phyloP scores from a whole-genome alignment of 192 early-diverging fungal genomes.

The Coemansia sp. region DNA sequence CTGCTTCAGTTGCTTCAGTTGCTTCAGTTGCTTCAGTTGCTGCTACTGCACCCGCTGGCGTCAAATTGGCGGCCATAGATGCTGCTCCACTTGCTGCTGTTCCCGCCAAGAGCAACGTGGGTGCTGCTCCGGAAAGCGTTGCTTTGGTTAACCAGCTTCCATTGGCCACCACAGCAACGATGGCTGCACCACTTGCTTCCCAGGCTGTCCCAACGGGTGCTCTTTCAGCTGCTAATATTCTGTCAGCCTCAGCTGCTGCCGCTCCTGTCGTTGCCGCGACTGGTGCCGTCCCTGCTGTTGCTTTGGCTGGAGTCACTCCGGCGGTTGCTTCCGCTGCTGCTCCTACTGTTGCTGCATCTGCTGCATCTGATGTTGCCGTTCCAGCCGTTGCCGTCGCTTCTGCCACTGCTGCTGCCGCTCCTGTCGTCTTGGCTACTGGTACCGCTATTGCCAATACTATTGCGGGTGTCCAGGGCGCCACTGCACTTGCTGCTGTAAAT shows the following conservation, averaged over 20 bases:
- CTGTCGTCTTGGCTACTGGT: conserved; percentile 1
- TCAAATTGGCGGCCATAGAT: not conserved
- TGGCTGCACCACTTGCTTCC: not conserved
- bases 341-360: not conserved
- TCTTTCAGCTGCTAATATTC: no score
- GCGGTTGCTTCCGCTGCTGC: no score
- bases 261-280: not conserved
- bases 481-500: not conserved
- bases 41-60: not conserved
- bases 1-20: not conserved
- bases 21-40: not conserved
- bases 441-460: not conserved
- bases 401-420: conserved; percentile 4
- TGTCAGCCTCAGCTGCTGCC: not conserved
- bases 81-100: not conserved
- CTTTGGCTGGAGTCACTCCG: no score
- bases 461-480: not conserved
- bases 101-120: not conserved
- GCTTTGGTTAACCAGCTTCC: not conserved
- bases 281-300: not conserved
- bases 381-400: not conserved
- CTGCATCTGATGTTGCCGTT: not conserved
- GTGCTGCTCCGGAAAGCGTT: conserved; percentile 1
- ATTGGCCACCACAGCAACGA: not conserved
- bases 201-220: no score